A percentile compares a stretch with the other conserved stretches of the same genome.
Evolutionary conservation across 768 basidiomycete species (phyloP).

Genomic region (Boletus bicolor): DNA sequence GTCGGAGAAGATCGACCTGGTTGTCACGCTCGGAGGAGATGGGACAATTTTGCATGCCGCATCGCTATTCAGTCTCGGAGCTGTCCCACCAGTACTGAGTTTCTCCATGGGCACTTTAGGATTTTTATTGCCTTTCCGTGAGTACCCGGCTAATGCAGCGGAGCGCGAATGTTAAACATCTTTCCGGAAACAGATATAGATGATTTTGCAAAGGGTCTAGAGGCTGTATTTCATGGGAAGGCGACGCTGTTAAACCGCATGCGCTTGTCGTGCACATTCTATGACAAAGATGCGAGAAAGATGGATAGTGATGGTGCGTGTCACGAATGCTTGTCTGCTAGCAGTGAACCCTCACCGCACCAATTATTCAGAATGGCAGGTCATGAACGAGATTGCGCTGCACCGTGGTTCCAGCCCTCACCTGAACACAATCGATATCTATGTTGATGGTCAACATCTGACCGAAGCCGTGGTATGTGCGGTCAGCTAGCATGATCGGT

Average conservation of each 20-base stretch:
- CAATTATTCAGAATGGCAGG: constrained; percentile 71
- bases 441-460: constrained; percentile 90
- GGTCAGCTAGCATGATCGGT: constrained; percentile 4
- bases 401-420: constrained; percentile 92
- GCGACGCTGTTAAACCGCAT: constrained; percentile 85
- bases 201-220: constrained; percentile 75
- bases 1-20: constrained; percentile 71
- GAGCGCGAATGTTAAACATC: neutral
- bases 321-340: neutral
- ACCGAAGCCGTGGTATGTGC: constrained; percentile 88
- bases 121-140: constrained; percentile 91
- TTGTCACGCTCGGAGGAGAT: constrained; percentile 91
- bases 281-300: constrained; percentile 54
- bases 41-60: constrained; percentile 94
- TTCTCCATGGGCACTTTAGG: constrained; percentile 81
- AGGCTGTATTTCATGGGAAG: constrained; percentile 74
- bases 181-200: constrained; percentile 66
- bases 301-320: constrained; percentile 60
- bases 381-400: constrained; percentile 94
- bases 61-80: constrained; percentile 84
- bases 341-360: neutral
- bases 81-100: constrained; percentile 80
- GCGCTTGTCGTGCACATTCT: constrained; percentile 82
- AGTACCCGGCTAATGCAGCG: constrained; percentile 29
- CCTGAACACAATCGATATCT: constrained; percentile 90